These are phyloP conservation scores for Tagetes patula DNA, from an alignment of 129 eudicot species.

Conservation along the genomic window DNA sequence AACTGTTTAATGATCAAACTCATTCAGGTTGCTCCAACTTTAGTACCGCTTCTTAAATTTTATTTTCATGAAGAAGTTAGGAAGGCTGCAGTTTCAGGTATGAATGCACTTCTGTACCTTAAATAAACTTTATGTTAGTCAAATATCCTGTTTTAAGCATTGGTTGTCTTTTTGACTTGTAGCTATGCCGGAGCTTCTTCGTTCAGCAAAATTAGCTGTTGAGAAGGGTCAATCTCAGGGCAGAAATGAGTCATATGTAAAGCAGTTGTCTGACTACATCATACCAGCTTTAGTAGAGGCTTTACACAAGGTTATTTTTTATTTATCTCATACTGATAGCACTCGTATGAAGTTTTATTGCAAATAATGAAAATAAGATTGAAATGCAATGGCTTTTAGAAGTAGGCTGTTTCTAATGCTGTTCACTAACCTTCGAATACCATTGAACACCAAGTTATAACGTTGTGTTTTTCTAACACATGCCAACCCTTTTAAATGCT, in stretches of 20 bases:
- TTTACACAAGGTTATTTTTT: constrained; percentile 66
- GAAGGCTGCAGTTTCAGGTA: constrained; percentile 98
- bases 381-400: background rate
- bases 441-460: background rate
- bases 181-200: constrained; percentile 97
- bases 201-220: constrained; percentile 94
- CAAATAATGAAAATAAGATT: background rate
- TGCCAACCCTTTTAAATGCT: background rate
- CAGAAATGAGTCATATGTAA: constrained; percentile 76
- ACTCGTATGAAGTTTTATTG: background rate
- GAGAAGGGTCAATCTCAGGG: constrained; percentile 97
- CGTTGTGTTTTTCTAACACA: background rate
- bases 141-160: constrained; percentile 8
- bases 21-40: constrained; percentile 82
- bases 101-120: background rate
- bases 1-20: constrained; percentile 7
- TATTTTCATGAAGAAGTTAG: constrained; percentile 99
- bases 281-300: constrained; percentile 92
- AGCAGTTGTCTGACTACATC: constrained; percentile 87
- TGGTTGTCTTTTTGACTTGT: constrained; percentile 22
- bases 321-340: constrained; percentile 4
- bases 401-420: background rate
- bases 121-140: background rate
- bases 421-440: background rate
- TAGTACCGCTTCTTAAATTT: constrained; percentile 93